Base-by-base conservation (phyloP, 169 alveolate genomes). In the Neospora caninum region DNA sequence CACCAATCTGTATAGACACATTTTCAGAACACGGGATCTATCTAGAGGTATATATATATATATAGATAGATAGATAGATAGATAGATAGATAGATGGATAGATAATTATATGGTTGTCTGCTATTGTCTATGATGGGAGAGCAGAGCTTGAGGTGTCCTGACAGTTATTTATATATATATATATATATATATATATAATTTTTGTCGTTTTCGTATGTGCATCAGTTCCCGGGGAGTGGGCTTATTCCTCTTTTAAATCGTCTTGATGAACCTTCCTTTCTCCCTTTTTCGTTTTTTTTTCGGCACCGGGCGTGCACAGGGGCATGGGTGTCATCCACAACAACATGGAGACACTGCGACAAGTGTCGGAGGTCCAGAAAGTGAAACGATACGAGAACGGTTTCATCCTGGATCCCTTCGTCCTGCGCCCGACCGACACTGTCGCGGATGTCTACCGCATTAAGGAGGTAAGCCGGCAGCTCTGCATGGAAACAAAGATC, bases 251-350 rank as follows among this genome's bases (percentile, higher is more conserved):
- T 7, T 7, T n/a, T 69, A 7, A 27, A 27, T 7, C 36, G 27
- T n/a, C 27, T 6, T n/a, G 80, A 4, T 7, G 31, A 16, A 25
- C 25, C 25, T 58, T 25, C 25, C 31, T 58, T 16, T 58, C 70
- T 58, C 70, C 70, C 31, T 58, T 16, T 58, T 58, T 58, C 70
- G n/a, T 49, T 49, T 4, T 49, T 4, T 49, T 13, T 7, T 49
- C 13, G 22, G 39, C 54, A 22, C 45, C 45, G n/a, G 53, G 20
- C 38, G 69, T 31, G 38, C 42, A 73, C 91, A 95, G 98, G 41
- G 99, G 99, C 20, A 94, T 98, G 45, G 99, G 99, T 0, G 95
- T 98, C 82, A 97, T 98, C 73, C 99, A 98, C 97, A 97, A 97
- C 94, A 98, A 98, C 97, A 95, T 97, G 96, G 94, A 97, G 69